These are phyloP conservation scores for Hysterium pulicare DNA, from an alignment of 2,329 filamentous ascomycete genomes.

Conservation along the genomic window DNA sequence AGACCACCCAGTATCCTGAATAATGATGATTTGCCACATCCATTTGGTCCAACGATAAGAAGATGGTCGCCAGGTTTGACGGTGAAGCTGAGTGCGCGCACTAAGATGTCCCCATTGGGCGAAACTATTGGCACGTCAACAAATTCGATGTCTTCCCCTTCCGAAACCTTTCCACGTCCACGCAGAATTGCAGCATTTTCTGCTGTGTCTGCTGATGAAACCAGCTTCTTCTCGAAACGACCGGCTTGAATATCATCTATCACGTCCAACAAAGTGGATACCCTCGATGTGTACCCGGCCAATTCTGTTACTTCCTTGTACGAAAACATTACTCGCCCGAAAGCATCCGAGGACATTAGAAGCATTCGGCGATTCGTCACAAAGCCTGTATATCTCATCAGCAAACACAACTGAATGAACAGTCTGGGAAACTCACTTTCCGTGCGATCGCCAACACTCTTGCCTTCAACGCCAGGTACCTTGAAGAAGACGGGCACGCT, in stretches of 20 bases:
- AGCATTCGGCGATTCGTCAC: conserved; percentile 92
- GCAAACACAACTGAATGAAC: background rate
- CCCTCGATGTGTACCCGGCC: conserved; percentile 90
- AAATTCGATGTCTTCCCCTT: conserved; percentile 82
- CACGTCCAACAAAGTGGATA: conserved; percentile 83
- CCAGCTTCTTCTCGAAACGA: conserved; percentile 93
- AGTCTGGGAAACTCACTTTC: conserved; percentile 48
- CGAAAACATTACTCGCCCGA: conserved; percentile 94
- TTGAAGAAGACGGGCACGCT: conserved; percentile 96
- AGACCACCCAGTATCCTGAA: conserved; percentile 95
- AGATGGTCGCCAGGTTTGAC: conserved; percentile 86
- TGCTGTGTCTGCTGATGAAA: conserved; percentile 79
- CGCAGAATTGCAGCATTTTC: conserved; percentile 79
- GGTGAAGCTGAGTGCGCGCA: conserved; percentile 80
- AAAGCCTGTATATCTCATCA: conserved; percentile 56
- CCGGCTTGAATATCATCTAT: conserved; percentile 91
- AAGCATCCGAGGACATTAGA: conserved; percentile 89
- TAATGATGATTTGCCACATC: conserved; percentile 92
- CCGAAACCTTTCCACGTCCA: conserved; percentile 75
- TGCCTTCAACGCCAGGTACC: conserved; percentile 60
- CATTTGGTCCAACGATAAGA: conserved; percentile 92
- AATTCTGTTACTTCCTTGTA: conserved; percentile 97
- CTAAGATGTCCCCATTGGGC: conserved; percentile 90
- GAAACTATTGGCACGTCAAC: conserved; percentile 91
- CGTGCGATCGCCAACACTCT: conserved; percentile 66